Conservation (phyloP, 495 filamentous ascomycete species). For the Cairneyella variabilis region DNA sequence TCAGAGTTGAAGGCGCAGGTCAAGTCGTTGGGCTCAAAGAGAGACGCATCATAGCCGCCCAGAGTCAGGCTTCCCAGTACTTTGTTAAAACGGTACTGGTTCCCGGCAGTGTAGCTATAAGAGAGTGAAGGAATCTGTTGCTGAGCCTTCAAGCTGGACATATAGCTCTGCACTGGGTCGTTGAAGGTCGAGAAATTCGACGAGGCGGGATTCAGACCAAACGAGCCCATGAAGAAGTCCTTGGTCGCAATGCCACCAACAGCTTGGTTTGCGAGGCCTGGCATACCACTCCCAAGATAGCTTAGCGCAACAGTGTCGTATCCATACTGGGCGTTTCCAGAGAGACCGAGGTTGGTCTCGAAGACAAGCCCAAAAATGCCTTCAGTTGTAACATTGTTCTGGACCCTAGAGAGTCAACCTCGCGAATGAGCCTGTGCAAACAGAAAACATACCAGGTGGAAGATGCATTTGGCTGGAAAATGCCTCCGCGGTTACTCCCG, state of each 20-base stretch:
- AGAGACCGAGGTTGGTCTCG: conserved; percentile 37
- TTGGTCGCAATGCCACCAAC: conserved; percentile 39
- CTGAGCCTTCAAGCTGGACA: conserved; percentile 42
- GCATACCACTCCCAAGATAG: conserved; percentile 25
- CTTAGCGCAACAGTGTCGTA: conserved; percentile 48
- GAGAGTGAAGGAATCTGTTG: conserved; percentile 46
- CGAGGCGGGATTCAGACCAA: conserved; percentile 47
- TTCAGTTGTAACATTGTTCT: conserved; percentile 3
- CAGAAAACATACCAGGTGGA: conserved; percentile 12
- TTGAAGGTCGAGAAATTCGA: conserved; percentile 41
- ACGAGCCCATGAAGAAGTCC: conserved; percentile 31
- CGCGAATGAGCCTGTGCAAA: neutral
- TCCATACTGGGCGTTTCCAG: conserved; percentile 39
- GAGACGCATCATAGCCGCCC: conserved; percentile 50
- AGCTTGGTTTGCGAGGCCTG: conserved; percentile 39
- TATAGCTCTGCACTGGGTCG: conserved; percentile 38
- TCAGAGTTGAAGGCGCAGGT: conserved; percentile 28
- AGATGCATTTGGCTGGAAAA: conserved; percentile 6
- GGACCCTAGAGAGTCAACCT: neutral
- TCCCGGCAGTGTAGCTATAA: conserved; percentile 55
- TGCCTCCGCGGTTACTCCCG: neutral
- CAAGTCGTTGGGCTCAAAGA: conserved; percentile 42
- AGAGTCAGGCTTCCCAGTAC: conserved; percentile 50
- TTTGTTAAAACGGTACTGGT: conserved; percentile 42
- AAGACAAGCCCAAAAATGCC: conserved; percentile 25